Evolutionary conservation across 139 green algal species (phyloP), one percentile per base, ranked within the genome.

Genomic region (Yamagishiella unicocca): DNA sequence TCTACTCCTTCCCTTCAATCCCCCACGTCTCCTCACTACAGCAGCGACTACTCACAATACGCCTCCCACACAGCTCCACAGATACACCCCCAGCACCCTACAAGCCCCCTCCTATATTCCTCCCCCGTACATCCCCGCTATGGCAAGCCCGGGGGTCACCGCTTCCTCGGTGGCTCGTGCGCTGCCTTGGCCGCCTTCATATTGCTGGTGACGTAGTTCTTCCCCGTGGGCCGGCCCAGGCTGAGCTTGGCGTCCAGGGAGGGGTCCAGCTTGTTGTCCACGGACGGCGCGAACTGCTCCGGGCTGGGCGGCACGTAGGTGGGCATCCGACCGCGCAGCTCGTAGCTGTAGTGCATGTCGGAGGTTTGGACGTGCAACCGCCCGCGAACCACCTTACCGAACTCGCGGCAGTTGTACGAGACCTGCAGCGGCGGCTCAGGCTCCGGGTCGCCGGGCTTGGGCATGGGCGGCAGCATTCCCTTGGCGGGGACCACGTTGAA

Each of bases 361-460:
- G 35, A 38, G 29, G 93, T 94, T 27, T 88, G 70, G 35, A 95
- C 87, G 37, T 92, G 78, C 74, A 95, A 85, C 84, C 78, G 68
- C 9, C 90, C 93, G 14, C 90, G 86, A 7, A 92, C 66, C 45
- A 92, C 84, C 71, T 92, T 92, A 75, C 91, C 92, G 61, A 94
- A 93, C 58, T 95, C 92, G 4, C 53, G 61, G 78, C 92, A 94
- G 21, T 76, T 90, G 88, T 93, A 95, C 35, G 79, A 83, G 22
- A 95, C 83, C 22, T 27, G 24, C 35, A 94, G 35, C 70, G 89
- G 33, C 7, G 86, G 58, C 38, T 83, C 62, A 24, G 84, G 84
- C 74, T 55, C 73, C 24, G 73, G 73, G 33, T 89, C 68, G 4
- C 84, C 73, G 35, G 73, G 74, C 21, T 27, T 25, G 3, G 74